Evolutionary conservation across 768 basidiomycete genomes (phyloP), one percentile per base, ranked within the genome.

Genomic region (Agrocybe pediades): DNA sequence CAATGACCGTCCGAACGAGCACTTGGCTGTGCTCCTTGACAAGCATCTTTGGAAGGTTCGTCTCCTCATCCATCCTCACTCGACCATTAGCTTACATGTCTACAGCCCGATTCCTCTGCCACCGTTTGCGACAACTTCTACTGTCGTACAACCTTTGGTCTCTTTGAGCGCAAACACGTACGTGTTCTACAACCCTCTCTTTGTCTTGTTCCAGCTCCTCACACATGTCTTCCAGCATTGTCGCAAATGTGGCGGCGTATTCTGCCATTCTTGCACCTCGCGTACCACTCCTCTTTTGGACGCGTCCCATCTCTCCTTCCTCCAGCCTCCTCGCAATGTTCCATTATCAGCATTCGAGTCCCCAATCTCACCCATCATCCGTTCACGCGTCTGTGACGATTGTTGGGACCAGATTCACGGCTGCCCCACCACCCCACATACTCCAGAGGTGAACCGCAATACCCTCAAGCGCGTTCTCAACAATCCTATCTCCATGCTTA

Each of bases 171-270:
- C 57, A 83, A 84, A 71, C 90, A 92, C 65, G 87, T 88, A 64
- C 62, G 86, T 78, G 15, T 42, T 9, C n/a, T n/a, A n/a, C n/a
- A n/a, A n/a, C n/a, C 56, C 43, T 27, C 27, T n/a, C 51, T 49
- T 30, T 39, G 25, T 45, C 19, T 27, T 51, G n/a, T 26, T 51
- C 16, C 45, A 24, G 25, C 23, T 9, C 19, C 53, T 42, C 17
- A 62, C 69, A 58, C 63, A 53, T 56, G 50, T 49, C 46, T 55
- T 50, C 36, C 64, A 88, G 86, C 90, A 92, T 56, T 92, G 90
- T 69, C 82, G 90, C 67, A 92, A 91, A 66, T 92, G 90, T 59
- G 90, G 90, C 46, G 88, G 88, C 57, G 73, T 92, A 25, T 91
- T 85, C 66, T 92, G 90, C 70, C 67, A 68, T 44, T 68, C 77